Conservation (phyloP, 805 yeast genomes). For the Jamesozyma gamospora region DNA sequence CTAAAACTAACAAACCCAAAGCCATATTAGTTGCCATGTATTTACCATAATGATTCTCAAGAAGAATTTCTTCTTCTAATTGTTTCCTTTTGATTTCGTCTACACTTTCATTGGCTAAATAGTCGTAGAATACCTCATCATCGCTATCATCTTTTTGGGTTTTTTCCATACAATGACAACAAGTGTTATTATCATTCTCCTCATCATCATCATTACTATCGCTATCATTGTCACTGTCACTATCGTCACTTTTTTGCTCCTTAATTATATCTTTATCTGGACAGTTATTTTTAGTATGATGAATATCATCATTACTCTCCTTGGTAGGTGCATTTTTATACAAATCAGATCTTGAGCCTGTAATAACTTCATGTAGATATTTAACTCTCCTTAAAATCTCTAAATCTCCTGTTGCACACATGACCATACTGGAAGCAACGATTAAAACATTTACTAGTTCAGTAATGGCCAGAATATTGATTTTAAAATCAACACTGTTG, state of each 20-base stretch:
- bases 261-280: neutral
- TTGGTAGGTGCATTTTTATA: constrained; percentile 5
- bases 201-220: neutral
- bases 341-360: constrained; percentile 29
- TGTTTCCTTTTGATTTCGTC: neutral
- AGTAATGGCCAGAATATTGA: constrained; percentile 42
- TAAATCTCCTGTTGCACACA: constrained; percentile 90
- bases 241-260: neutral
- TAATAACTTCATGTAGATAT: constrained; percentile 49
- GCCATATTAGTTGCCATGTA: constrained; percentile 74
- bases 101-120: neutral
- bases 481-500: constrained; percentile 41
- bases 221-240: neutral
- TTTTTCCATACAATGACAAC: too few species aligned
- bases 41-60: constrained; percentile 47
- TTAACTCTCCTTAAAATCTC: constrained; percentile 66
- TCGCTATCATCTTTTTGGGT: neutral
- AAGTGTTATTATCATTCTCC: neutral
- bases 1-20: constrained; percentile 78
- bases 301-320: neutral
- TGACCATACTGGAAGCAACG: constrained; percentile 57
- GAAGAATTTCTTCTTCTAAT: constrained; percentile 17
- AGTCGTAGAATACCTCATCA: neutral
- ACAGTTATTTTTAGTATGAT: neutral
- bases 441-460: constrained; percentile 50